A percentile compares a stretch with the other conserved stretches of the same genome.
phyloP scores from a whole-genome alignment of 176 grass and related monocot species.

The Carex cristatella region DNA sequence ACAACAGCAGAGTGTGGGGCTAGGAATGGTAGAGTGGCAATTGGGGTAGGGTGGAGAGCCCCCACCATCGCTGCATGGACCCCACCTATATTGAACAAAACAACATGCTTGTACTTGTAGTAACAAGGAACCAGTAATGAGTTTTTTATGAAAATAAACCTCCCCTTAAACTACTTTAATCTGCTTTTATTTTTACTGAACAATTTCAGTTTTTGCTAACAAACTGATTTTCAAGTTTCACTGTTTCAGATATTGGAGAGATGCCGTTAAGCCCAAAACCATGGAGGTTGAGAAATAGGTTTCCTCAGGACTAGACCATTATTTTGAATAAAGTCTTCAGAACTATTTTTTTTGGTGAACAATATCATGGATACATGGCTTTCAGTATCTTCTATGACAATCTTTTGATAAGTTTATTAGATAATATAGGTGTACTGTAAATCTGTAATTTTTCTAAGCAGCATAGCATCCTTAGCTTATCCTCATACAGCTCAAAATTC shows the following conservation, averaged over 20 bases:
- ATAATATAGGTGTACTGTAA: neutral
- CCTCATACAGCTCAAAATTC: neutral
- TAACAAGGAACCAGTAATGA: neutral
- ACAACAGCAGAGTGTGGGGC: constrained; percentile 90
- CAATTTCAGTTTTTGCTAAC: neutral
- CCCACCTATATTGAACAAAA: constrained; percentile 38
- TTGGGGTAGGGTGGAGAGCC: constrained; percentile 77
- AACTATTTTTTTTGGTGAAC: neutral
- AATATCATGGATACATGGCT: neutral
- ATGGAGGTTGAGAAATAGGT: neutral
- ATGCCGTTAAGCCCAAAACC: neutral
- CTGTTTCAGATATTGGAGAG: neutral
- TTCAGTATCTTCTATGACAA: neutral
- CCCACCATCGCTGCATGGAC: constrained; percentile 99
- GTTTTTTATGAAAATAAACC: neutral
- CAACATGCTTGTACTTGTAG: neutral
- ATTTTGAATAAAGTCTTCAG: neutral
- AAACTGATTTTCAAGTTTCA: neutral
- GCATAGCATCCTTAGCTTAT: neutral
- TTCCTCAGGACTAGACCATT: neutral
- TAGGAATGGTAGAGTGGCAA: constrained; percentile 93
- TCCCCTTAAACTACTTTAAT: neutral
- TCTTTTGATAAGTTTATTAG: neutral
- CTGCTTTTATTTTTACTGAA: neutral
- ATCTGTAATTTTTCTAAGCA: neutral